Evolutionary conservation across 108 stramenopile genomes (phyloP).

Genomic region (Phaeodactylum tricornutum): DNA sequence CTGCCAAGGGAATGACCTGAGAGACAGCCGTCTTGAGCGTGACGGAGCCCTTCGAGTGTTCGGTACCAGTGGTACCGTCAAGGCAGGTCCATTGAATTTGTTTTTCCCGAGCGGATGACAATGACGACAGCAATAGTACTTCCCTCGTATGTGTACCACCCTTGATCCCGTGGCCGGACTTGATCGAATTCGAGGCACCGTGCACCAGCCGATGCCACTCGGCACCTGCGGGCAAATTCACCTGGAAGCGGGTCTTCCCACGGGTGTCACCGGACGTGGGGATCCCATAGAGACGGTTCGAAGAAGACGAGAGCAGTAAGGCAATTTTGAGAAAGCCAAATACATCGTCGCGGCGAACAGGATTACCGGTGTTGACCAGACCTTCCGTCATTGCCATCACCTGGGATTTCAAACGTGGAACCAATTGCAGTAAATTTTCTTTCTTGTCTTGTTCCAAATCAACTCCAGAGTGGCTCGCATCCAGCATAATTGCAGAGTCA

Average conservation of each 20-base stretch:
- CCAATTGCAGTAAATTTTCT: slow-evolving; percentile 40
- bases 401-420: slow-evolving; percentile 47
- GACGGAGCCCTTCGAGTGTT: slow-evolving; percentile 35
- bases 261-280: slow-evolving; percentile 31
- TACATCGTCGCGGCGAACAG: slow-evolving; percentile 34
- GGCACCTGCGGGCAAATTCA: slow-evolving; percentile 45
- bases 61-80: slow-evolving; percentile 60
- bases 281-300: slow-evolving; percentile 56
- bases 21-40: slow-evolving; percentile 28
- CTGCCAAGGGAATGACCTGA: slow-evolving; percentile 66
- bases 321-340: slow-evolving; percentile 84
- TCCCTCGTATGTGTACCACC: slow-evolving; percentile 63
- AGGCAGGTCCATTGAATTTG: slow-evolving; percentile 62
- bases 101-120: not conserved
- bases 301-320: slow-evolving; percentile 42
- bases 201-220: slow-evolving; percentile 67
- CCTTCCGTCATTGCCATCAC: slow-evolving; percentile 23
- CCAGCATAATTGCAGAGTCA: slow-evolving; percentile 55
- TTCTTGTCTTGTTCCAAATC: slow-evolving; percentile 33
- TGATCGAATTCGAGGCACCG: slow-evolving; percentile 47
- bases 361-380: no score
- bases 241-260: slow-evolving; percentile 39
- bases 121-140: slow-evolving; percentile 43
- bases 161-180: slow-evolving; percentile 48
- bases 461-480: slow-evolving; percentile 50